Base-by-base conservation (phyloP, 2,329 filamentous ascomycete species). In the Epichloe bromicola region DNA sequence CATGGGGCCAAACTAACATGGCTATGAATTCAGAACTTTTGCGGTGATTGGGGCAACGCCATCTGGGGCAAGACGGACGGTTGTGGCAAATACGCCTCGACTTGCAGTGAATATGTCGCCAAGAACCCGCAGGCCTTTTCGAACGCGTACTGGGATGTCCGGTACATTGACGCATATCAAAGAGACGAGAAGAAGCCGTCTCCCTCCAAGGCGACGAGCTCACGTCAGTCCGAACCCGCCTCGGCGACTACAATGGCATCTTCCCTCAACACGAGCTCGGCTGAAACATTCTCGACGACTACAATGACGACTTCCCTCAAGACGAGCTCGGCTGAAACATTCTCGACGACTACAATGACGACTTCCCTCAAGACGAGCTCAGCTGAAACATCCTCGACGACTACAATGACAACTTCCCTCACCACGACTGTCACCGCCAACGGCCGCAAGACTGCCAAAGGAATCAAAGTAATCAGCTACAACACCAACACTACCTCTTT, bases 11-110 rank as follows among this genome's bases (percentile, higher is more conserved):
- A 12, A 17, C 43, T 54, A 36, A 52, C 30, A 7, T 20, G 5
- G 14, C 52, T 19, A 52, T 17, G 5, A 43, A 4, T 26, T 14
- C n/a, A 75, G 72, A 73, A 86, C 48, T 88, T 93, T 63, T 93
- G 88, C 61, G 87, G 87, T 26, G 79, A 83, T 59, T 90, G 85
- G 74, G 85, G 84, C 1, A 81, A 65, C 41, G 64, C 63, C 5
- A 60, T 67, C 15, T 76, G 74, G 74, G 63, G 62, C 17, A 57
- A 57, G 4, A 57, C 61, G 12, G 67, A 70, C 15, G 61, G 66
- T 14, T 75, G 72, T 55, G 59, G 59, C 51, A 51, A 58, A 10
- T 62, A 67, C n/a, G 72, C 72, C 0, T 58, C 67, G 5, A 73
- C 71, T 3, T 76, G 74, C 54, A 55, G 62, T 20, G 68, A 74